Evolutionary conservation across 1,284 basidiomycete genomes (phyloP), one percentile per base, ranked within the genome.

Genomic region (Afroboletus lepidellus): DNA sequence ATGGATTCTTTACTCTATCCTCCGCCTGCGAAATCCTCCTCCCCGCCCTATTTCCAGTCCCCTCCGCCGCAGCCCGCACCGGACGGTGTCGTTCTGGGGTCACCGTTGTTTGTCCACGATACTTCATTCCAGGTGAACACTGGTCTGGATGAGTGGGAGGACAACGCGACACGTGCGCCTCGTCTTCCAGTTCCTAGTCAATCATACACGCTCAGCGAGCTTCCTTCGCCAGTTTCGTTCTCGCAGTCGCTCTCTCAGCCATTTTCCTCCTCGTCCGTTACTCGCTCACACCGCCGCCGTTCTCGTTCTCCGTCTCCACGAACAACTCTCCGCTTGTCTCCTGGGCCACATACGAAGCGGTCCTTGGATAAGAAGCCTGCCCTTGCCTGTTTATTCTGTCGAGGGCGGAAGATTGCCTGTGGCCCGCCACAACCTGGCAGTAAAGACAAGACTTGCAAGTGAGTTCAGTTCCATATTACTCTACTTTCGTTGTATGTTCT

Each of bases 331-430:
- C 50, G 52, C 38, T 16, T 57, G 46, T 69, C 65, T 0, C 62
- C 67, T 5, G 27, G 21, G 11, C 55, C 66, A 0, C 59, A 59
- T 18, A 24, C 43, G 0, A 69, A 63, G 36, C 59, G 58, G 48
- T 34, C 56, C 3, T 30, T 61, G 27, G 67, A 74, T 46, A 77
- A 77, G 67, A 81, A 81, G 55, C 81, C 78, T 18, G 74, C 76
- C 3, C 69, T 85, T 4, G 83, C 82, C 0, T 85, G 82, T 56
- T 69, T 79, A 13, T 85, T 85, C 60, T 84, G 82, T 62, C 72
- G 83, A 32, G 80, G 79, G 5, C 71, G 82, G 39, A 84, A 85
- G 69, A 85, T 85, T 50, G 83, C 83, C 4, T 85, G 83, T 54
- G 80, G 81, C 0, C 77, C 80, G 18, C 78, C 80, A 2, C 57